Evolutionary conservation across 2,329 filamentous ascomycete species (phyloP).

Genomic region (Byssoonygena ceratinophila): DNA sequence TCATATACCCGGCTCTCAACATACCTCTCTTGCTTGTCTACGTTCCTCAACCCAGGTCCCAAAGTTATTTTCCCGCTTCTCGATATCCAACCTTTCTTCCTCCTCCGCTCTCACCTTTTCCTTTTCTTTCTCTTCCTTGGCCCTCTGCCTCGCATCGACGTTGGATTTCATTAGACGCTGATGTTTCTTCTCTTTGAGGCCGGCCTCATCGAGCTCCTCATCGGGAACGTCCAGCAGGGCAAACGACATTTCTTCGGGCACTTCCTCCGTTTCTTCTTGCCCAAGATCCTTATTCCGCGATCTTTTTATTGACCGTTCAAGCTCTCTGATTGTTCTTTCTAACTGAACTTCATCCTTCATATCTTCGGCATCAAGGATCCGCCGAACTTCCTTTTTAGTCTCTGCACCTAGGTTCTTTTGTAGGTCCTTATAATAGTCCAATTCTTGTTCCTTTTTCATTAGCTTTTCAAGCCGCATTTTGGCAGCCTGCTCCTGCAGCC

Average conservation of each 20-base stretch:
- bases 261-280: conserved; percentile 68
- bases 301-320: conserved; percentile 81
- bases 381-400: conserved; percentile 83
- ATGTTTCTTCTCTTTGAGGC: conserved; percentile 81
- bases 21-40: conserved; percentile 54
- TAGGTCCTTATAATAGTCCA: conserved; percentile 85
- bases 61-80: conserved; percentile 71
- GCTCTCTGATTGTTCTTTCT: conserved; percentile 72
- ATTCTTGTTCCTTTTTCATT: conserved; percentile 87
- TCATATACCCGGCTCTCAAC: conserved; percentile 2
- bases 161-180: conserved; percentile 91
- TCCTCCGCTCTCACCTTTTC: conserved; percentile 78
- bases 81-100: conserved; percentile 70
- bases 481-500: conserved; percentile 88
- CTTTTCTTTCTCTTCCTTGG: conserved; percentile 89
- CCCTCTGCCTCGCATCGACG: conserved; percentile 81
- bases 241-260: conserved; percentile 68
- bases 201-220: conserved; percentile 83
- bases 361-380: conserved; percentile 78
- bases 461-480: conserved; percentile 95
- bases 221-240: conserved; percentile 81
- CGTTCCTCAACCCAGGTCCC: conserved; percentile 80
- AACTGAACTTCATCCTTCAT: conserved; percentile 82
- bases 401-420: conserved; percentile 60
- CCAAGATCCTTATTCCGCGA: conserved; percentile 90